Evolutionary conservation across 768 basidiomycete genomes (phyloP).

Genomic region (Ramaria sp.): DNA sequence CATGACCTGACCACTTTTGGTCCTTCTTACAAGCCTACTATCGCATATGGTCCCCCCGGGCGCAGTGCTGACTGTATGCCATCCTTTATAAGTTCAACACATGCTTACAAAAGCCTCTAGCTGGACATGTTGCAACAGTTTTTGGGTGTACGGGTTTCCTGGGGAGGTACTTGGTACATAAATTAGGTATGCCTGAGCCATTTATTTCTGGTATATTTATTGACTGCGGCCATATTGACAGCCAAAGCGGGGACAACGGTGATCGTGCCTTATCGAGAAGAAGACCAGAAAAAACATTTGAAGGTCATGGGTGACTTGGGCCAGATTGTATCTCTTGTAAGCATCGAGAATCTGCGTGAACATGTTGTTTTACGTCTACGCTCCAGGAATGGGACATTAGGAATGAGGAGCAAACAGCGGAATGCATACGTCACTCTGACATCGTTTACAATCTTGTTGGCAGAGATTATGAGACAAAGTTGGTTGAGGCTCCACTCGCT

Average conservation of each 20-base stretch:
- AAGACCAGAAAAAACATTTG: conserved; percentile 83
- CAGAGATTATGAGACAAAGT: conserved; percentile 95
- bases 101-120: not conserved
- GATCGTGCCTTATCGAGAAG: conserved; percentile 89
- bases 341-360: conserved; percentile 11
- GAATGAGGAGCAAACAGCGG: conserved; percentile 82
- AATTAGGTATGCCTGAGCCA: conserved; percentile 56
- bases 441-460: conserved; percentile 95
- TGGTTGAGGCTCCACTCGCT: conserved; percentile 16
- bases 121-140: conserved; percentile 89
- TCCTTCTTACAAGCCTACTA: conserved; percentile 50
- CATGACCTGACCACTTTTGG: conserved; percentile 55
- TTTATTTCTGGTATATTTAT: not conserved
- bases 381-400: conserved; percentile 91
- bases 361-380: not conserved
- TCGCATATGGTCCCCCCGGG: conserved; percentile 70
- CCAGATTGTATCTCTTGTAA: conserved; percentile 89
- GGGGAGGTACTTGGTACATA: conserved; percentile 87
- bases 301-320: conserved; percentile 95
- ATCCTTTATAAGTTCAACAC: not conserved
- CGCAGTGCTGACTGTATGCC: conserved; percentile 58
- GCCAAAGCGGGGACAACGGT: conserved; percentile 91
- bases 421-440: conserved; percentile 90
- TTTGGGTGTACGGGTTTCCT: conserved; percentile 96
- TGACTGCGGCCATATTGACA: conserved; percentile 18